Base-by-base conservation (phyloP, 345 rosid species). In the Euphorbia peplus region DNA sequence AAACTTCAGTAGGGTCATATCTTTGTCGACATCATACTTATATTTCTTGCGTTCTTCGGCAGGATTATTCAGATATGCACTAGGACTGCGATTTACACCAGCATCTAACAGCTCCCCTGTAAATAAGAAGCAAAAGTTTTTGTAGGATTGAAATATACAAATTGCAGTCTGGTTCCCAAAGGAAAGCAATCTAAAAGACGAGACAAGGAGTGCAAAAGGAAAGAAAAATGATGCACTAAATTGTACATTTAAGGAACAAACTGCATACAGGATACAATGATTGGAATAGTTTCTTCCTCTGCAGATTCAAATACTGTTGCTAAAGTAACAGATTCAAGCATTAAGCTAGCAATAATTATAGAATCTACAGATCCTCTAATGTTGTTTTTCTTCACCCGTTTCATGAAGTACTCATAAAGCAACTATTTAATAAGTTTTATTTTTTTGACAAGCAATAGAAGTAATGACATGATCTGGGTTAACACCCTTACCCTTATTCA, bases 1-100 rank as follows among this genome's bases (percentile, higher is more conserved):
- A 86, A 95, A 95, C 85, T 95, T 95, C 74, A 95, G 69, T 68
- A 95, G 97, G 62, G 97, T 92, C 99, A 92, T 95, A 75, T 90
- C 92, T 75, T 86, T 95, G 80, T 95, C 99, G 47, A 90, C 96
- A 60, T 95, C 68, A 48, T 87, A 86, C 70, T 88, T 90, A 81
- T 92, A 73, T 75, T 86, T 90, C 74, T 82, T 79, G 47, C 91
- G 86, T 77, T 95, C 98, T 65, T 82, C 76, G 4, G 81, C 73
- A 56, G 97, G 98, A 67, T 95, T 95, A 69, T 92, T 90, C 77
- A 92, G 93, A 77, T 95, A 92, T 58, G 92, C 97, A 78, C 99
- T 92, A 29, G 99, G 99, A 76, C 99, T 95, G 78, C 99, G 99
- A 78, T 79, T 95, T 47, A 85, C 83, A 73, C 98, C 88, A 70